These are phyloP conservation scores for Baeospora myosura DNA, from an alignment of 1,284 basidiomycete species.

Conservation along the genomic window DNA sequence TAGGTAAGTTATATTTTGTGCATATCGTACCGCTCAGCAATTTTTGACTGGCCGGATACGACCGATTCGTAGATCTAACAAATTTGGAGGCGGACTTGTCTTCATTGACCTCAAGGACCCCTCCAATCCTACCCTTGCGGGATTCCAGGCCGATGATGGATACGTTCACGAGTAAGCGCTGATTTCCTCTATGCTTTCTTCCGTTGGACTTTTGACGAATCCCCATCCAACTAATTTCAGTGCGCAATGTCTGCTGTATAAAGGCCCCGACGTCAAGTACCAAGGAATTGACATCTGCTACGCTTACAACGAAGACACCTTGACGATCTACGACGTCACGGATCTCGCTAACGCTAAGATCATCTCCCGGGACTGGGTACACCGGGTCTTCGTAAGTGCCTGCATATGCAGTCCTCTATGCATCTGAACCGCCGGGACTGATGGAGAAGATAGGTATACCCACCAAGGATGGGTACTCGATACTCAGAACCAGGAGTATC, in stretches of 20 bases:
- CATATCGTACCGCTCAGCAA: too few relatives aligned
- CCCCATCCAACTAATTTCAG: neutral
- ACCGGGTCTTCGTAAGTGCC: conserved; percentile 13
- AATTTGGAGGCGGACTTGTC: conserved; percentile 13
- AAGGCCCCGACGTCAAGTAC: conserved; percentile 17
- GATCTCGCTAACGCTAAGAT: conserved; percentile 16
- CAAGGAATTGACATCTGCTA: conserved; percentile 19
- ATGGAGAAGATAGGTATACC: conserved; percentile 13
- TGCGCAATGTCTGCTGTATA: conserved; percentile 19
- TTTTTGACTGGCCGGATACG: too few relatives aligned
- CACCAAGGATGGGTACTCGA: conserved; percentile 19
- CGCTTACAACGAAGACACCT: conserved; percentile 19
- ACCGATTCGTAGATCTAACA: too few relatives aligned
- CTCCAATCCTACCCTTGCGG: conserved; percentile 17
- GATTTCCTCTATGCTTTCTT: neutral
- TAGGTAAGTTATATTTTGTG: too few relatives aligned
- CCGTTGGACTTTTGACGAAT: too few relatives aligned
- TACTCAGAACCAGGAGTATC: conserved; percentile 17
- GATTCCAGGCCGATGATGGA: conserved; percentile 20
- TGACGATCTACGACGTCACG: conserved; percentile 19
- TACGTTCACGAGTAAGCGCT: conserved; percentile 23
- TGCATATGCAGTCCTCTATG: neutral
- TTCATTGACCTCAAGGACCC: conserved; percentile 23
- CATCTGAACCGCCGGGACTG: neutral
- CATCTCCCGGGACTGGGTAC: conserved; percentile 18